Evolutionary conservation across 306 rosid species (phyloP).

Genomic region (Abrus precatorius): DNA sequence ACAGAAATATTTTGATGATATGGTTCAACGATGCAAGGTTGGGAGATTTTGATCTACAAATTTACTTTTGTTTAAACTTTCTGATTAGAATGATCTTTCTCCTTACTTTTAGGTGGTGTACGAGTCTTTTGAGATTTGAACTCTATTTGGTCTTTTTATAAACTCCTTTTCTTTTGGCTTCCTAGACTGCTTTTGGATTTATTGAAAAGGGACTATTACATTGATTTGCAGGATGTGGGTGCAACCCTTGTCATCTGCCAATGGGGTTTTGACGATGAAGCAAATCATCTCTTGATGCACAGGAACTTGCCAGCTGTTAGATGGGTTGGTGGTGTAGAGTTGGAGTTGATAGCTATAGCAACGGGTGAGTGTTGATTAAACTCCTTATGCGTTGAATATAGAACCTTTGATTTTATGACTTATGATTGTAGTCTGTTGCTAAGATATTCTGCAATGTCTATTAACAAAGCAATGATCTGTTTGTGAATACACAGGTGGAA

Average conservation of each 20-base stretch:
- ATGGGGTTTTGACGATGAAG: slow-evolving; percentile 99
- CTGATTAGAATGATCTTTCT: not conserved
- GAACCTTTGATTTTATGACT: not conserved
- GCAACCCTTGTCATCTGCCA: slow-evolving; percentile 98
- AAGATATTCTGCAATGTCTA: slow-evolving; percentile 7
- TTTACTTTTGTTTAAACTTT: not conserved
- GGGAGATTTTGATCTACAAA: not conserved
- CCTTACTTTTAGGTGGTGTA: not conserved
- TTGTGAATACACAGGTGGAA: slow-evolving; percentile 82
- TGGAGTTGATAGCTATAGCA: slow-evolving; percentile 97
- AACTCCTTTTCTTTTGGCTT: not conserved
- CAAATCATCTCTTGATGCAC: slow-evolving; percentile 96
- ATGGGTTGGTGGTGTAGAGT: slow-evolving; percentile 99
- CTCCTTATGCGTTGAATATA: slow-evolving; percentile 18
- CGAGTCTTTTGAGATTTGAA: slow-evolving; percentile 7
- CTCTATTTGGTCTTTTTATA: not conserved
- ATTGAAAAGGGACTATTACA: slow-evolving; percentile 2
- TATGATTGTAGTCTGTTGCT: not conserved
- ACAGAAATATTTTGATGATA: slow-evolving; percentile 90
- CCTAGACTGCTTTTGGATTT: slow-evolving; percentile 20
- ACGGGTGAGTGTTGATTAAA: slow-evolving; percentile 69
- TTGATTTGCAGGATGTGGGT: slow-evolving; percentile 80
- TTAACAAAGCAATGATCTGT: slow-evolving; percentile 26
- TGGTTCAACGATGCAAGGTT: slow-evolving; percentile 98
- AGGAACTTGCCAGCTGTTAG: slow-evolving; percentile 97